Base-by-base conservation (phyloP, 2,329 filamentous ascomycete genomes). In the Stemphylium beticola region DNA sequence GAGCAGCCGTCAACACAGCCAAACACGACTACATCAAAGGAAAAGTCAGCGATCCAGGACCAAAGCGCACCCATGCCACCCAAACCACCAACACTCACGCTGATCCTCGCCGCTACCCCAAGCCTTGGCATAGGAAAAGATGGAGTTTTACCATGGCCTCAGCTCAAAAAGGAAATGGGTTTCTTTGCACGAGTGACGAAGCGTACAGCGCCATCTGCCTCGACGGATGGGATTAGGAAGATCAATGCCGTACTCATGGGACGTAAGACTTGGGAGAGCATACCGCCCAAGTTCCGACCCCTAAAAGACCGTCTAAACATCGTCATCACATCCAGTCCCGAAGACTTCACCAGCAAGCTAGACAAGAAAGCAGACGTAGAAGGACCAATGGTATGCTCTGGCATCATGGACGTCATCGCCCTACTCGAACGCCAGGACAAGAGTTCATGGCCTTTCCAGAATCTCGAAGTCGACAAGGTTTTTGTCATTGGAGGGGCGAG, bases 111-210 rank as follows among this genome's bases (percentile, higher is more conserved):
- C n/a, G 89, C 93, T 15, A 96, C 93, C n/a, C 87, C 88, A 47
- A 85, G 82, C 67, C 91, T 97, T 81, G 95, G 95, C 73, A 98
- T 99, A 68, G 95, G 95, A 55, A 82, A 85, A 41, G 82, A 83
- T 55, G 92, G 92, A 56, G 83, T 82, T 3, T 85, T 99, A 49
- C 95, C 95, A 4, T 99, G 95, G 95, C 91, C 89, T 0, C 89
- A 89, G 38, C 83, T 98, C 31, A 91, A 87, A 76, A 87, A 89
- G 60, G 95, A 99, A 77, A 96, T 99, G 92, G 87, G 87, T 34
- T 98, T 96, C 75, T 99, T 99, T 75, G 90, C 92, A 15, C 88
- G 93, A 55, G 89, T 96, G 36, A 98, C 93, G 3, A 92, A 90
- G 66, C 85, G 88, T 14, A 73, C 85, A 0, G 80, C 82, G 20